Base-by-base conservation (phyloP, 2,329 filamentous ascomycete species). In the Xylaria sp. region DNA sequence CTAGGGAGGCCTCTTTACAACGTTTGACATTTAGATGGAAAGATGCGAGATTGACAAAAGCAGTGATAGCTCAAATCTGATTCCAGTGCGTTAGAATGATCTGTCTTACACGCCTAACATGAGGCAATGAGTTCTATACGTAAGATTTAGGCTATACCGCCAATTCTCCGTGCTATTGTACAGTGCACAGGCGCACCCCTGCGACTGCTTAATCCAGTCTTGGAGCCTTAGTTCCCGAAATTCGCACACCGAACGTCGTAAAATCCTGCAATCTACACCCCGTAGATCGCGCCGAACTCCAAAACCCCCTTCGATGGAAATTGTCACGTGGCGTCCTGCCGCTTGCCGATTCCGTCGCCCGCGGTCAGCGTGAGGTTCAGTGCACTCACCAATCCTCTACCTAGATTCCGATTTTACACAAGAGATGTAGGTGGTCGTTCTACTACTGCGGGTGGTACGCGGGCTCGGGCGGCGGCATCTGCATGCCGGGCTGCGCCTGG, bases 401-500 rank as follows among this genome's bases (percentile, higher is more conserved):
- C 1, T n/a, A 4, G 1, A 3, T 32, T 32, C 9, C n/a, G 17
- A 5, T 27, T 30, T 11, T 34, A 51, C 11, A 48, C 19, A 14
- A 17, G 9, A 30, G 17, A n/a, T 9, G 17, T n/a, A 11, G 39
- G 9, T 14, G 11, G 14, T 42, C 24, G 30, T 19, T 59, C 47
- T 30, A 42, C 21, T 61, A 27, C n/a, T 68, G 63, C 6, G 70
- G 72, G 53, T 75, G 67, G 63, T 76, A 71, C 14, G 71, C 51
- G 9, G 71, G 68, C 62, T 60, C 34, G 9, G 72, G 70, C 36
- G 53, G 36, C 9, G 75, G 75, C 73, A 78, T 75, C 42, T 77
- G 71, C 78, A 79, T 79, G 32, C 67, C 71, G 6, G 74, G 69
- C 66, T 77, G 75, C 11, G 74, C 59, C 67, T 78, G 74, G 71